Percentiles rank a stretch among this genome's conserved stretches.
These are phyloP conservation scores for Antitrichia curtipendula DNA, from an alignment of 225 moss, liverwort and hornwort species.

Conservation along the genomic window DNA sequence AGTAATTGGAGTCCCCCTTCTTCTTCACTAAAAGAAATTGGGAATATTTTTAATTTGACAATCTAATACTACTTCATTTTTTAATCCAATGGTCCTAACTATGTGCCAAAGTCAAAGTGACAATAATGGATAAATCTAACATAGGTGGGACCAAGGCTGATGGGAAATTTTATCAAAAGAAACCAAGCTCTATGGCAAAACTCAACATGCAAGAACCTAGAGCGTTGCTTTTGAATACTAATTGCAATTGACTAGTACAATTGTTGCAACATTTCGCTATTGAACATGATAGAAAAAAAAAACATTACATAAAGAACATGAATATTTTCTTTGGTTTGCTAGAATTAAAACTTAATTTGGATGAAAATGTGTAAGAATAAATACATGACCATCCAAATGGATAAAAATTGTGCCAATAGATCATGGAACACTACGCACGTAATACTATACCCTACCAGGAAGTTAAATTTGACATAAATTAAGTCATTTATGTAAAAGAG, in stretches of 20 bases:
- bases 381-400: not conserved
- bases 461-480: too few relatives aligned
- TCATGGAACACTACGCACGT: not conserved
- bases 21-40: too few relatives aligned
- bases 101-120: accelerated
- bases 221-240: not conserved
- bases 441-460: too few relatives aligned
- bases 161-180: not conserved
- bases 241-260: not conserved
- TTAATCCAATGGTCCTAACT: not conserved
- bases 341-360: not conserved
- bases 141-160: too few relatives aligned
- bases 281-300: too few relatives aligned
- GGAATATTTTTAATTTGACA: too few relatives aligned
- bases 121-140: not conserved
- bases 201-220: not conserved
- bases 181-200: not conserved
- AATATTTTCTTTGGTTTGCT: not conserved
- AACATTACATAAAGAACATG: not conserved
- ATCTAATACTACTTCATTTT: not conserved
- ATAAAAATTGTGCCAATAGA: accelerated
- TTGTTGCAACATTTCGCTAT: not conserved
- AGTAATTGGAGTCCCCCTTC: too few relatives aligned
- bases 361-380: not conserved
- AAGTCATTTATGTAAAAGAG: too few relatives aligned